Evolutionary conservation across 148 eudicot species (phyloP).

Genomic region (Chenopodium album): DNA sequence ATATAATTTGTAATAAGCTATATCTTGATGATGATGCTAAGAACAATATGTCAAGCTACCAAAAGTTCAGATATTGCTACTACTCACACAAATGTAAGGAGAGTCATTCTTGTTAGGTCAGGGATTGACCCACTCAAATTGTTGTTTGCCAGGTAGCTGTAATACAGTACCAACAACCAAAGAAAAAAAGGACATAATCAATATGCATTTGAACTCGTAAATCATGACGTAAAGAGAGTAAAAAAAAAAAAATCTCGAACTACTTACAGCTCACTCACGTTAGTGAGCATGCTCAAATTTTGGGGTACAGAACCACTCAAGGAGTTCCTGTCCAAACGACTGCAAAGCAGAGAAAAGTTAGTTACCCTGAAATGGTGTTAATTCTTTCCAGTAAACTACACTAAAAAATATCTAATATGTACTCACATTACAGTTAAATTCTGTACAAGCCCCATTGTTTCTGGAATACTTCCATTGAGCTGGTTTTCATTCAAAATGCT

Average conservation of each 20-base stretch:
- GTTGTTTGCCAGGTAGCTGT: conserved; percentile 37
- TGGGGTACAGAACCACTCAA: conserved; percentile 29
- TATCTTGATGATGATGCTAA: not conserved
- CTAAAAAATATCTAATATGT: not conserved
- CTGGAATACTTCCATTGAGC: conserved; percentile 36
- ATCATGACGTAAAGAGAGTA: not conserved
- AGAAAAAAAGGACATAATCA: not conserved
- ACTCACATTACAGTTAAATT: conserved; percentile 35
- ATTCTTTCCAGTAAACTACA: not conserved
- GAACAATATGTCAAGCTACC: not conserved
- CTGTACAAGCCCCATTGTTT: conserved; percentile 27
- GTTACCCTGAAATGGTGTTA: not conserved
- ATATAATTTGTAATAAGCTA: not conserved
- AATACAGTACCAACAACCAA: not conserved
- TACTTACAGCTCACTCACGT: conserved; percentile 33
- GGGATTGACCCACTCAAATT: conserved; percentile 31
- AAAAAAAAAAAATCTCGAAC: not conserved
- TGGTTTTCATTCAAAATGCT: conserved; percentile 34
- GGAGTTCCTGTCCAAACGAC: conserved; percentile 37
- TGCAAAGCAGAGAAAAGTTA: conserved; percentile 20
- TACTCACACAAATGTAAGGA: conserved; percentile 38
- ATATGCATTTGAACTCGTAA: not conserved
- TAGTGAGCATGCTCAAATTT: conserved; percentile 23
- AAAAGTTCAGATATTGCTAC: not conserved
- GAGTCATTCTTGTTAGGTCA: conserved; percentile 33